Evolutionary conservation across 306 rosid genomes (phyloP).

Genomic region (Quercus bicolor): DNA sequence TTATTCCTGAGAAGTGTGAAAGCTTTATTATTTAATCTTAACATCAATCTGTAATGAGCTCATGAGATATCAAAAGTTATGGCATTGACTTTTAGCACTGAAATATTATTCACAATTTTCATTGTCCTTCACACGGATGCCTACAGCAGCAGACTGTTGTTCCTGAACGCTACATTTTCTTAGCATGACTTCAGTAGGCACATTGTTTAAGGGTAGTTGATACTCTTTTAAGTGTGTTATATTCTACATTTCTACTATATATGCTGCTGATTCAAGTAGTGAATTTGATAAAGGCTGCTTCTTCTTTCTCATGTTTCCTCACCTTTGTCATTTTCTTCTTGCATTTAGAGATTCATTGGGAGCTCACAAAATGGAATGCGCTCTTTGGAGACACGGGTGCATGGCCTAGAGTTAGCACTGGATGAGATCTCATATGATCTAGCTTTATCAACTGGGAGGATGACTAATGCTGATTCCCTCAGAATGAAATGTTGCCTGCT

Average conservation of each 20-base stretch:
- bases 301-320: background rate
- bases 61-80: background rate
- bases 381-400: slow-evolving; percentile 93
- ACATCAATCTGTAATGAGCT: background rate
- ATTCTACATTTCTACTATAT: background rate
- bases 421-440: slow-evolving; percentile 93
- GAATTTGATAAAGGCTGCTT: background rate
- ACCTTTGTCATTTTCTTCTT: slow-evolving; percentile 8
- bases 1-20: background rate
- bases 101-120: background rate
- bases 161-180: background rate
- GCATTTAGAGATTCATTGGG: slow-evolving; percentile 75
- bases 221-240: background rate
- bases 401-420: slow-evolving; percentile 85
- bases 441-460: slow-evolving; percentile 84
- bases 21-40: background rate
- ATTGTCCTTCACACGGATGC: background rate
- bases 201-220: slow-evolving; percentile 3
- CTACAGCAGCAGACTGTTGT: background rate
- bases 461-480: slow-evolving; percentile 39
- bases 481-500: slow-evolving; percentile 63
- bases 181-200: background rate
- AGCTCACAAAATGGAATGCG: slow-evolving; percentile 92
- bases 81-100: background rate
- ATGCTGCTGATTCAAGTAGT: background rate